Evolutionary conservation across 176 grass and related monocot species (phyloP).

Genomic region (Neostapfia colusana): DNA sequence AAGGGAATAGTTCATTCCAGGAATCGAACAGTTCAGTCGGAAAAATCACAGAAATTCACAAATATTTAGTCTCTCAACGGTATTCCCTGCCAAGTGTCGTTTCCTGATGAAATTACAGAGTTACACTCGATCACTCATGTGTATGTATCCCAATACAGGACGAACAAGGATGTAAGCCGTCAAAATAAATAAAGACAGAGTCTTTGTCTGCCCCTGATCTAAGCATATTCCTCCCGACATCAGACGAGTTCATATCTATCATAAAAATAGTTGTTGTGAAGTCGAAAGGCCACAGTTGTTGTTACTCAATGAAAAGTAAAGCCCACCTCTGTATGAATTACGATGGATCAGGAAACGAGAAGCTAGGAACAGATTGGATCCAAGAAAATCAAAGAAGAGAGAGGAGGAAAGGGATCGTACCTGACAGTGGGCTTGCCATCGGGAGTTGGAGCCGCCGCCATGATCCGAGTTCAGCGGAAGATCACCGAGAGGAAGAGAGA

Average conservation of each 20-base stretch:
- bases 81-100: neutral
- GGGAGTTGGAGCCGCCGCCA: conserved; percentile 9
- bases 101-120: neutral
- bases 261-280: neutral
- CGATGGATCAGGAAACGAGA: neutral
- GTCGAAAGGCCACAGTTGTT: neutral
- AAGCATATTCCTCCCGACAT: neutral
- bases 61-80: neutral
- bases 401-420: neutral
- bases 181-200: neutral
- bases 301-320: neutral
- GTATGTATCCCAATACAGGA: neutral
- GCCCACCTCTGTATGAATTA: neutral
- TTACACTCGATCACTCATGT: neutral
- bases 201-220: neutral
- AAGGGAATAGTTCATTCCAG: too few species aligned
- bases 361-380: too few species aligned
- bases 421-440: conserved; percentile 17
- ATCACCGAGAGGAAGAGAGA: too few species aligned
- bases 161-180: neutral
- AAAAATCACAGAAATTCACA: neutral
- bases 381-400: too few species aligned
- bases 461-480: neutral
- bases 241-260: neutral
- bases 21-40: neutral